Base-by-base conservation (phyloP, 768 basidiomycete genomes). In the Boletus reticuloceps region DNA sequence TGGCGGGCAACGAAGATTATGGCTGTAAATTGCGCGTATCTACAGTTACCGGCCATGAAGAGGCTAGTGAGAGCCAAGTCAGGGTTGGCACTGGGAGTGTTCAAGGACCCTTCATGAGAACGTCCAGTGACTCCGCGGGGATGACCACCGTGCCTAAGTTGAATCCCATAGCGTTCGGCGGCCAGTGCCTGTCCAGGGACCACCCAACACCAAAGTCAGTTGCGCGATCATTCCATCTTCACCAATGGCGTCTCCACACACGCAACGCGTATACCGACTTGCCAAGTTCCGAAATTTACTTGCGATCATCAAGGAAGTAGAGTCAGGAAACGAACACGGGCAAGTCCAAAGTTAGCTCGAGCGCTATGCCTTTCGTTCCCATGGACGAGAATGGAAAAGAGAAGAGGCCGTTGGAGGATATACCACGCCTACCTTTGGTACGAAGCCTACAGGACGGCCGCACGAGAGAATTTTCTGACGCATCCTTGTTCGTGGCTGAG, bases 281-380 rank as follows among this genome's bases (percentile, higher is more conserved):
- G 42, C 10, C 41, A 34, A 38, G 39, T 25, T 34, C 14, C 29
- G 22, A 2, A 49, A 14, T 10, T 36, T 39, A 9, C 20, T 47
- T 55, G 57, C 57, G 62, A 53, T 57, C 62, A 62, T 62, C 29
- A 64, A 52, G 64, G 64, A 44, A 31, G 22, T 6, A 37, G 7
- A 16, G 52, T 50, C 49, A 49, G 49, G 27, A n/a, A 43, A 19
- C 7, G 41, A 43, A 19, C 42, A 36, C n/a, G 36, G 4, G 48
- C 40, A 12, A 29, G 17, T 17, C 45, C 34, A 9, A 12, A 56
- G 36, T 58, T 58, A 41, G 52, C 14, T n/a, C 13, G 14, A 14
- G 34, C 17, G 51, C 53, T 39, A 39, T 54, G 44, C 56, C 17
- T 0, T 38, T 8, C 17, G 22, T 55, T 51, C 56, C 44, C 53